Evolutionary conservation across 2,329 filamentous ascomycete species (phyloP).

Genomic region (Pseudogymnoascus sp.): DNA sequence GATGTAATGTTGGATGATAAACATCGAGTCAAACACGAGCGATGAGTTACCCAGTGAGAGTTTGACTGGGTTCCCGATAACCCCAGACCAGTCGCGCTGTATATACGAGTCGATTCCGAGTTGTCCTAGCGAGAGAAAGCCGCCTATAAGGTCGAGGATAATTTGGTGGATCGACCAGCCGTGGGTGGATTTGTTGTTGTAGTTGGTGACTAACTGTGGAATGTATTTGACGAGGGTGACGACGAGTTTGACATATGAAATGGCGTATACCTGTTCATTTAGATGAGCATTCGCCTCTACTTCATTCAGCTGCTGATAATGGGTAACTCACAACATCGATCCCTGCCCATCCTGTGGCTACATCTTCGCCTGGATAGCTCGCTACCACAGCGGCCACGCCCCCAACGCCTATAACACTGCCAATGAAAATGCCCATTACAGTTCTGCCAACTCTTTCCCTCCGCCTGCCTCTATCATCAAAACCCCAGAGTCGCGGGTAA

Average conservation of each 20-base stretch:
- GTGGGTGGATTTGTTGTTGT: slow-evolving; percentile 69
- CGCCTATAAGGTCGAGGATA: slow-evolving; percentile 73
- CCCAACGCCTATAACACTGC: slow-evolving; percentile 49
- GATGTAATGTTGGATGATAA: slow-evolving; percentile 81
- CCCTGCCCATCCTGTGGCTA: slow-evolving; percentile 46
- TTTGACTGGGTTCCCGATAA: slow-evolving; percentile 88
- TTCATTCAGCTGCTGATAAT: neutral
- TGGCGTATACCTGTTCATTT: slow-evolving; percentile 42
- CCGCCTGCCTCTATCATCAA: slow-evolving; percentile 48
- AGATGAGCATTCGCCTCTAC: slow-evolving; percentile 15
- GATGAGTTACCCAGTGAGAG: slow-evolving; percentile 77
- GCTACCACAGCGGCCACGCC: slow-evolving; percentile 40
- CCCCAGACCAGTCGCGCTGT: slow-evolving; percentile 78
- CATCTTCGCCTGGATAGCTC: slow-evolving; percentile 31
- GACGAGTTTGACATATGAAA: slow-evolving; percentile 82
- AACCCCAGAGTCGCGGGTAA: slow-evolving; percentile 63
- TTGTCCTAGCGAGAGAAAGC: slow-evolving; percentile 72
- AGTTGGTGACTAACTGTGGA: slow-evolving; percentile 77
- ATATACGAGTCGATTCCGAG: slow-evolving; percentile 76
- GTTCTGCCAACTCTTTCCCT: slow-evolving; percentile 48
- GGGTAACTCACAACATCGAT: slow-evolving; percentile 43
- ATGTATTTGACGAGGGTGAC: slow-evolving; percentile 89
- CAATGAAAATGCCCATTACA: slow-evolving; percentile 61
- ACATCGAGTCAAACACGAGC: slow-evolving; percentile 77
- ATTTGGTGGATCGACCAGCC: slow-evolving; percentile 86